A percentile compares a stretch with the other conserved stretches of the same genome.
phyloP scores from a whole-genome alignment of 2,329 filamentous ascomycete genomes.

The Cladosporium oxysporum region DNA sequence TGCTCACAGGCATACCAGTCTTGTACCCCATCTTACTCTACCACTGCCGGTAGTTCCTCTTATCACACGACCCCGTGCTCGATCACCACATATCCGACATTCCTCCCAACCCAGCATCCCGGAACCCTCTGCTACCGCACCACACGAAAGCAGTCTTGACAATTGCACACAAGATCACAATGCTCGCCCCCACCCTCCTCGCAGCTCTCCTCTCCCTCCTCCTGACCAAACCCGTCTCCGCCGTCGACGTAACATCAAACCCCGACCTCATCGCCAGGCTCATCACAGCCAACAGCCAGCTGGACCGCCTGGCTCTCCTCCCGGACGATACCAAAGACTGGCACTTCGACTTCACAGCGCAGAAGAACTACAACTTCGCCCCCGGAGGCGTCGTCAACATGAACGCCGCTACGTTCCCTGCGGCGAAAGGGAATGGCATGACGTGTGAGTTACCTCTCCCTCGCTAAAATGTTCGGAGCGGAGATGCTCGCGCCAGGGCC shows the following conservation, averaged over 20 bases:
- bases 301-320: slow-evolving; percentile 48
- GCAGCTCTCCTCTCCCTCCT: slow-evolving; percentile 29
- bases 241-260: slow-evolving; percentile 44
- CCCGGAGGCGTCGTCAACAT: slow-evolving; percentile 55
- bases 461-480: background rate
- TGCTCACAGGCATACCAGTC: background rate
- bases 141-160: background rate
- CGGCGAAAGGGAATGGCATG: slow-evolving; percentile 50
- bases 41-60: background rate
- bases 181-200: slow-evolving; percentile 25
- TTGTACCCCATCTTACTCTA: background rate
- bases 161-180: background rate
- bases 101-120: background rate
- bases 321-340: slow-evolving; percentile 44
- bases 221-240: slow-evolving; percentile 29
- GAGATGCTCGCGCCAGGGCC: slow-evolving; percentile 10
- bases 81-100: slow-evolving; percentile 1
- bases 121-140: background rate
- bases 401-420: slow-evolving; percentile 55
- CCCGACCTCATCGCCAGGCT: slow-evolving; percentile 44
- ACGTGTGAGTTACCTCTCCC: slow-evolving; percentile 42
- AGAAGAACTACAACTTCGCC: slow-evolving; percentile 45
- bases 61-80: background rate
- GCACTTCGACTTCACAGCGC: slow-evolving; percentile 51
- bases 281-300: slow-evolving; percentile 46